phyloP scores from a whole-genome alignment of 257 asterid species.

The Solanum corneliomulleri region DNA sequence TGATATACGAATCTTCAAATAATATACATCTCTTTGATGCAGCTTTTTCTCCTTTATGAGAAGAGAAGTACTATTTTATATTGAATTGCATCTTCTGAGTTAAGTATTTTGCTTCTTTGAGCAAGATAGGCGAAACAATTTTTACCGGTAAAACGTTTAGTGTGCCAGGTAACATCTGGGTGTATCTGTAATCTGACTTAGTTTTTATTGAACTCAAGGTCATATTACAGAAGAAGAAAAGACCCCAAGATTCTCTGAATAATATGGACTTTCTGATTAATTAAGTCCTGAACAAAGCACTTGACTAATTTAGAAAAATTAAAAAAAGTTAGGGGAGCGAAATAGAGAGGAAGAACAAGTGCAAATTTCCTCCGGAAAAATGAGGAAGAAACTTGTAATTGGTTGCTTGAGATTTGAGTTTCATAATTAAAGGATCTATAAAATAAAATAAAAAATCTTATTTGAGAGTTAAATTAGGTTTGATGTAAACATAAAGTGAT shows the following conservation, averaged over 20 bases:
- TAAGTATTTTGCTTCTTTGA: neutral
- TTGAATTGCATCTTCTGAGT: neutral
- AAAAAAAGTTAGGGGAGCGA: too few relatives aligned
- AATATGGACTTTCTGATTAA: too few relatives aligned
- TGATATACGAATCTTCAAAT: neutral
- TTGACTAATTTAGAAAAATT: too few relatives aligned
- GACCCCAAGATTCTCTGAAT: neutral
- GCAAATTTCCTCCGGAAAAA: too few relatives aligned
- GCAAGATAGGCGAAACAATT: neutral
- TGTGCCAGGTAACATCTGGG: neutral
- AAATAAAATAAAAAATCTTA: too few relatives aligned
- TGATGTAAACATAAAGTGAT: too few relatives aligned
- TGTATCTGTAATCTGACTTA: neutral
- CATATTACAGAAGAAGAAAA: neutral
- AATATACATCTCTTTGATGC: neutral
- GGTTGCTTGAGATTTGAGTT: too few relatives aligned
- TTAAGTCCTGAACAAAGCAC: neutral
- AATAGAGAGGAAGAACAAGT: too few relatives aligned
- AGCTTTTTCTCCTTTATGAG: neutral
- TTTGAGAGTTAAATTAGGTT: too few relatives aligned
- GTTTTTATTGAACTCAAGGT: neutral
- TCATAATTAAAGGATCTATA: too few relatives aligned
- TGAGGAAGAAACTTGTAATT: too few relatives aligned
- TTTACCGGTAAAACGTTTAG: neutral
- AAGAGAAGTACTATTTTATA: neutral